Base-by-base conservation (phyloP, 768 basidiomycete genomes). In the Galerina marginata region DNA sequence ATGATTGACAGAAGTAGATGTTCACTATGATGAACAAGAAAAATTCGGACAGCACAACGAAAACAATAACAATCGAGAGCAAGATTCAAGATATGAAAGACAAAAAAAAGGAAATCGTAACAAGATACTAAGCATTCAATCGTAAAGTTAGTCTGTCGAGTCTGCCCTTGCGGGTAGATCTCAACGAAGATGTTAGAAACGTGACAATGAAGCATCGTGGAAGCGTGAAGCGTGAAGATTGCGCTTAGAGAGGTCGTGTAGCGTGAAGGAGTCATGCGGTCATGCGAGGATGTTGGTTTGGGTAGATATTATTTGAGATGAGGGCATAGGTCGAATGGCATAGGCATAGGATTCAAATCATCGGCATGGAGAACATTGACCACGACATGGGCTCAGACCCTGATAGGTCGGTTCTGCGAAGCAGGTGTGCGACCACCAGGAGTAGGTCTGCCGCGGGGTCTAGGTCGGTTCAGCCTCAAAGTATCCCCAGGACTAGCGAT, bases 361-460 rank as follows among this genome's bases (percentile, higher is more conserved):
- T 57, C 47, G 58, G 58, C 49, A 59, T 53, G 44, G 56, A 33
- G 2, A 37, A 54, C 25, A 37, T 40, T 23, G 51, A 47, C 23
- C 33, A 25, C 9, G 33, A n/a, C 33, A 38, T 47, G 9, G 38
- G 29, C 40, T 60, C 44, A 61, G 38, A 61, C 56, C 14, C 60
- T 54, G 38, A 61, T 51, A 20, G 60, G 49, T 3, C 60, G 55
- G 39, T 16, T 48, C 16, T 50, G 45, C 6, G 49, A 36, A 25
- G 55, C 55, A 29, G 60, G 60, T 26, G 60, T 61, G 37, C 64
- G 65, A 36, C 67, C 67, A 33, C 62, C 69, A 45, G 69, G 69
- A 10, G 82, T 81, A 26, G 80, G 72, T 44, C 83, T 78, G 43
- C 81, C 80, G 42, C 81, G 78, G 23, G 83, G 83, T 51, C 83